These are phyloP conservation scores for Ogataea trehalophila DNA, from an alignment of 805 yeast species.

Conservation along the genomic window DNA sequence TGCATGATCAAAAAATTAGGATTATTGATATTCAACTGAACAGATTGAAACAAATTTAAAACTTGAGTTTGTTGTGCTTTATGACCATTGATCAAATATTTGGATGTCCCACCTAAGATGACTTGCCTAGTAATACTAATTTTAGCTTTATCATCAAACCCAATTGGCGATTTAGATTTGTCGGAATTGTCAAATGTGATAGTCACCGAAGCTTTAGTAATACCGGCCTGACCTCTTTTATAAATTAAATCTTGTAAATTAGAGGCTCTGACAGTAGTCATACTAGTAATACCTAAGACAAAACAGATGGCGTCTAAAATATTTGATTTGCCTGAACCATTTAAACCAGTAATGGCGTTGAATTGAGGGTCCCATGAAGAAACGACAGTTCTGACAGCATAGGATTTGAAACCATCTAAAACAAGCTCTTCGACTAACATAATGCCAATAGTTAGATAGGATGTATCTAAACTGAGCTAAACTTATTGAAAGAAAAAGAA, in stretches of 20 bases:
- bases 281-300: constrained; percentile 93
- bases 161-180: constrained; percentile 73
- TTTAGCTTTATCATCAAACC: constrained; percentile 70
- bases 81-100: constrained; percentile 91
- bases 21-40: constrained; percentile 91
- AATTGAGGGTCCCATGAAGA: constrained; percentile 95
- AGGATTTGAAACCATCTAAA: constrained; percentile 96
- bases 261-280: constrained; percentile 93
- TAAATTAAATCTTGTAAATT: constrained; percentile 91
- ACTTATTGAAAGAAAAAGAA: no score
- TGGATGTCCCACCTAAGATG: constrained; percentile 85
- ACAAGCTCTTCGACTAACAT: constrained; percentile 96
- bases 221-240: constrained; percentile 97
- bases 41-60: constrained; percentile 84
- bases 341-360: constrained; percentile 95
- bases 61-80: constrained; percentile 94
- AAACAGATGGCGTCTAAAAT: constrained; percentile 96
- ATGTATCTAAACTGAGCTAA: no score
- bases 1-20: constrained; percentile 98
- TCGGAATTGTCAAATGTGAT: constrained; percentile 90
- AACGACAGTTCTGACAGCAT: constrained; percentile 93
- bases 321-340: constrained; percentile 97
- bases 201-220: constrained; percentile 93
- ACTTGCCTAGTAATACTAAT: constrained; percentile 91
- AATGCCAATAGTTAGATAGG: no score